These are phyloP conservation scores for Phialocephala subalpina DNA, from an alignment of 2,329 filamentous ascomycete genomes.

Conservation along the genomic window DNA sequence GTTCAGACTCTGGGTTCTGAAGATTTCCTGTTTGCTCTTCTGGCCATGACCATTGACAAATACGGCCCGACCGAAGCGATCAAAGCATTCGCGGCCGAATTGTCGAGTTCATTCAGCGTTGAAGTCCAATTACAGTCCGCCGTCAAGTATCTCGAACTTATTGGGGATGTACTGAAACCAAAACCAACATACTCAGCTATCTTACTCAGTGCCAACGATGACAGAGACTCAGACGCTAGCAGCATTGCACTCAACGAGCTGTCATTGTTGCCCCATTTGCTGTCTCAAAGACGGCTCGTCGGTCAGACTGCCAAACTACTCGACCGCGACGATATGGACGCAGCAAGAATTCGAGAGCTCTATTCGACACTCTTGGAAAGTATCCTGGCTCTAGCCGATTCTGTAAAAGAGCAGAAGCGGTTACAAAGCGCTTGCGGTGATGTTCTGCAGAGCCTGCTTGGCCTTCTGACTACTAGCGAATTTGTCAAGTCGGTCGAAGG, in stretches of 20 bases:
- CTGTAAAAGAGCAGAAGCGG: conserved; percentile 62
- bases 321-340: conserved; percentile 70
- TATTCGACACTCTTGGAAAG: conserved; percentile 75
- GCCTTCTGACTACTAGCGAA: conserved; percentile 84
- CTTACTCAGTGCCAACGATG: conserved; percentile 69
- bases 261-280: conserved; percentile 62
- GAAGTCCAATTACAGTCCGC: conserved; percentile 81
- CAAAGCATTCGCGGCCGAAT: conserved; percentile 75
- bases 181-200: conserved; percentile 77
- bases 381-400: conserved; percentile 71
- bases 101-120: conserved; percentile 77
- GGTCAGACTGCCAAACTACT: conserved; percentile 63
- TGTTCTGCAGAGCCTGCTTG: conserved; percentile 80
- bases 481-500: conserved; percentile 89
- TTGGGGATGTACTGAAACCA: conserved; percentile 77
- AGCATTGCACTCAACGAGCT: conserved; percentile 63
- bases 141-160: conserved; percentile 77
- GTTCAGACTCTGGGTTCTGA: conserved; percentile 84
- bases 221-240: conserved; percentile 52
- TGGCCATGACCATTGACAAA: conserved; percentile 90
- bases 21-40: conserved; percentile 87
- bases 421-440: conserved; percentile 70
- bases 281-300: conserved; percentile 65
- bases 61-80: conserved; percentile 81
- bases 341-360: conserved; percentile 71